Evolutionary conservation across 2,329 filamentous ascomycete species (phyloP).

Genomic region (Ilyonectria sp.): DNA sequence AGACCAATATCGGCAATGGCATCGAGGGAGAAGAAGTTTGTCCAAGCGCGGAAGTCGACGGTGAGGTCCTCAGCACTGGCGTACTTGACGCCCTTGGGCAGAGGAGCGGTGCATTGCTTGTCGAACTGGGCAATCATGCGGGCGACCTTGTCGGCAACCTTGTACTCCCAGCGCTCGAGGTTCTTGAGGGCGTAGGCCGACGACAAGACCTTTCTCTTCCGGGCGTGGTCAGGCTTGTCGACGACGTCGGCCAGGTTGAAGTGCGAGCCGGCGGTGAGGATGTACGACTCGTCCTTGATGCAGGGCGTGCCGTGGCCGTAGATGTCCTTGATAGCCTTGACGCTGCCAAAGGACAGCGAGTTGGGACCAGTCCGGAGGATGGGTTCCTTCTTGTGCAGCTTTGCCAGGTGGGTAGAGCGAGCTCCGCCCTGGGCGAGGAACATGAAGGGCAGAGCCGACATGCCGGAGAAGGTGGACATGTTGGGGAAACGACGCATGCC

Average conservation of each 20-base stretch:
- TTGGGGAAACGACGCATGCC: conserved; percentile 39
- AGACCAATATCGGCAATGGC: conserved; percentile 71
- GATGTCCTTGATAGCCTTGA: conserved; percentile 53
- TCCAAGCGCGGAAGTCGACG: conserved; percentile 64
- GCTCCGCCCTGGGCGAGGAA: conserved; percentile 48
- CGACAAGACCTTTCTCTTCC: conserved; percentile 66
- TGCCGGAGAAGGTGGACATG: conserved; percentile 41
- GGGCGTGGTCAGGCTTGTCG: conserved; percentile 66
- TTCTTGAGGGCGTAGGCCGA: conserved; percentile 68
- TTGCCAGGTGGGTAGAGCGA: conserved; percentile 63
- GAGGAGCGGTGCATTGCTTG: conserved; percentile 56
- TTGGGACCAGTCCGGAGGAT: conserved; percentile 47
- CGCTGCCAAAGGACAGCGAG: conserved; percentile 44
- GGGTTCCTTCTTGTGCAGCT: conserved; percentile 61
- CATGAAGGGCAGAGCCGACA: conserved; percentile 39
- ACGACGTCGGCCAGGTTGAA: conserved; percentile 67
- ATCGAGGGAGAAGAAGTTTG: conserved; percentile 70
- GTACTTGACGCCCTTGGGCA: conserved; percentile 44
- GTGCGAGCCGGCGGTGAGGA: conserved; percentile 61
- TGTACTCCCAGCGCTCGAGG: conserved; percentile 68
- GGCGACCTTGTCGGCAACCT: conserved; percentile 66
- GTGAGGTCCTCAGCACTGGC: conserved; percentile 58
- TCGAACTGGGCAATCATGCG: conserved; percentile 63
- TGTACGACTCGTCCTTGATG: conserved; percentile 64
- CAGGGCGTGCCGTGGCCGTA: conserved; percentile 63